Evolutionary conservation across 2,329 filamentous ascomycete genomes (phyloP).

Genomic region (Stagonosporopsis rhizophila): DNA sequence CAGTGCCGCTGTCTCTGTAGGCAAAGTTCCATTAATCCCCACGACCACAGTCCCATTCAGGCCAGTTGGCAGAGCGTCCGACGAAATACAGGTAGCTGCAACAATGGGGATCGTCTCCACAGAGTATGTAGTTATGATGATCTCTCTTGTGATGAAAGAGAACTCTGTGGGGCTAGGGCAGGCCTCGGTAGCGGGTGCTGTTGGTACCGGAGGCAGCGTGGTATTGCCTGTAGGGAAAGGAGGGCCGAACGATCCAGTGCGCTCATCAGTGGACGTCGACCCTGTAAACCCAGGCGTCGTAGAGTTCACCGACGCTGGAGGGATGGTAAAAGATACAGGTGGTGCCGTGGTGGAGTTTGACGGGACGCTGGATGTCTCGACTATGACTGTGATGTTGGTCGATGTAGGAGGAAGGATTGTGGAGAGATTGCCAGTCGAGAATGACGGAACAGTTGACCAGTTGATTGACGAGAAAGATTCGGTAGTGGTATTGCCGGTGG

Average conservation of each 20-base stretch:
- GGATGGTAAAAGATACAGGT: neutral
- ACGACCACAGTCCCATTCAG: conserved; percentile 5
- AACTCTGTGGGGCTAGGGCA: conserved; percentile 26
- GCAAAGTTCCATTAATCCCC: neutral
- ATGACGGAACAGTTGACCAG: conserved; percentile 6
- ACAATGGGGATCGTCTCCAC: conserved; percentile 16
- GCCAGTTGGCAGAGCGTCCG: neutral
- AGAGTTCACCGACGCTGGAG: conserved; percentile 7
- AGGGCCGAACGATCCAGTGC: neutral
- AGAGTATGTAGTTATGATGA: conserved; percentile 22
- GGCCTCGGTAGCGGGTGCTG: conserved; percentile 12
- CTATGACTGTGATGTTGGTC: conserved; percentile 15
- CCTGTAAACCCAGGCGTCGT: neutral
- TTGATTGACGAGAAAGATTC: conserved; percentile 4
- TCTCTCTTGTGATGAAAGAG: conserved; percentile 17
- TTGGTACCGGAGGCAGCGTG: conserved; percentile 21
- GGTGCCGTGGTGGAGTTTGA: conserved; percentile 20
- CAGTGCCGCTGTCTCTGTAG: neutral
- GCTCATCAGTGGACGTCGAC: neutral
- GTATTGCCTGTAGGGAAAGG: conserved; percentile 23
- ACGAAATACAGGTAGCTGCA: conserved; percentile 8
- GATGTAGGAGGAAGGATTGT: conserved; percentile 5
- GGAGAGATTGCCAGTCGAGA: conserved; percentile 8
- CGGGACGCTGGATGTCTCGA: conserved; percentile 20
- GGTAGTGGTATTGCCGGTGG: conserved; percentile 9